Conservation (phyloP, 768 basidiomycete species). For the Psilocybe sp. region DNA sequence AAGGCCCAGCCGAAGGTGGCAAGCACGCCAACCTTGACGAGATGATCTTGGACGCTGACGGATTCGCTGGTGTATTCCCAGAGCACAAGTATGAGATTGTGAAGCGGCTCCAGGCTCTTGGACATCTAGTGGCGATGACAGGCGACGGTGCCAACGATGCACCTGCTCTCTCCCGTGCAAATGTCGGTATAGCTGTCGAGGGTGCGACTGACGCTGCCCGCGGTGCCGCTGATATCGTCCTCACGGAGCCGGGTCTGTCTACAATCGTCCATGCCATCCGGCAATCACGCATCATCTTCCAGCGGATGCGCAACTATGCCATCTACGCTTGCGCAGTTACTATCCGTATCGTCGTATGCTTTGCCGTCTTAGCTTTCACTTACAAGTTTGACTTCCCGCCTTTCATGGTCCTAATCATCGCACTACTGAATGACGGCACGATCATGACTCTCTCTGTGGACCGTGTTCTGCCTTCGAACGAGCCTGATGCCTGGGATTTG, state of each 20-base stretch:
- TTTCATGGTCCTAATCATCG: slow-evolving; percentile 99
- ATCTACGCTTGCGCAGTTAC: slow-evolving; percentile 96
- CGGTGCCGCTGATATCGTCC: slow-evolving; percentile 96
- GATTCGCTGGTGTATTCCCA: slow-evolving; percentile 98
- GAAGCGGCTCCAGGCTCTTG: slow-evolving; percentile 95
- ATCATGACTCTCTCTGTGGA: slow-evolving; percentile 98
- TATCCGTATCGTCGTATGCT: slow-evolving; percentile 98
- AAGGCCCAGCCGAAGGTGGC: slow-evolving; percentile 86
- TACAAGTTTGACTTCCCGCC: slow-evolving; percentile 99
- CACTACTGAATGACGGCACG: slow-evolving; percentile 95
- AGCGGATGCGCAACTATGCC: slow-evolving; percentile 99
- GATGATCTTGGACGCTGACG: slow-evolving; percentile 99
- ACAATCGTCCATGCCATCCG: slow-evolving; percentile 99
- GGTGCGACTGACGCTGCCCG: slow-evolving; percentile 99
- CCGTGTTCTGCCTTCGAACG: slow-evolving; percentile 90
- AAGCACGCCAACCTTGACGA: slow-evolving; percentile 87
- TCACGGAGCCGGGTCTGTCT: slow-evolving; percentile 97
- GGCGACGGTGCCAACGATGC: slow-evolving; percentile 99
- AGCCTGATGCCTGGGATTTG: slow-evolving; percentile 96
- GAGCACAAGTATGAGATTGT: slow-evolving; percentile 99
- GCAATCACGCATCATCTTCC: slow-evolving; percentile 98
- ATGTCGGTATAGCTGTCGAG: slow-evolving; percentile 99
- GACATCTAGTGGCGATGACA: slow-evolving; percentile 97
- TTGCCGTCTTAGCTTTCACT: slow-evolving; percentile 92
- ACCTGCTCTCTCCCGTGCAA: slow-evolving; percentile 95